These are phyloP conservation scores for Podaxis sp. DNA, from an alignment of 768 basidiomycete genomes.

Conservation along the genomic window DNA sequence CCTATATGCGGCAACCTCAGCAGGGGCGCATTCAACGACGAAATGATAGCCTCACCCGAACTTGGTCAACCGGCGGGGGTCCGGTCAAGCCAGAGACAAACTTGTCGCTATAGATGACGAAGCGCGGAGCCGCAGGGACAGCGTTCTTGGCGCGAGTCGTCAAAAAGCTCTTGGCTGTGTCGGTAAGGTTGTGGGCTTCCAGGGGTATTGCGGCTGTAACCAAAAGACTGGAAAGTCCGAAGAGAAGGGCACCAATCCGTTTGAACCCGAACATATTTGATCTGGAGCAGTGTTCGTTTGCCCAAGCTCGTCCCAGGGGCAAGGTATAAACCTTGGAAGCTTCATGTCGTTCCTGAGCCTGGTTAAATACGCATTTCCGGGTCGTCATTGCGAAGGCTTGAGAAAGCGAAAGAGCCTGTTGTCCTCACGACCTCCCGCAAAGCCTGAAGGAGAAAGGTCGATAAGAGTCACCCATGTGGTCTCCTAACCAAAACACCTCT, in stretches of 20 bases:
- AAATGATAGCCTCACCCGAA: constrained; percentile 2
- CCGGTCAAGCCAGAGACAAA: constrained; percentile 14
- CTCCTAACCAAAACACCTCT: neutral
- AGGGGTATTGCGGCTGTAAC: constrained; percentile 7
- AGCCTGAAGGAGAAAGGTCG: neutral
- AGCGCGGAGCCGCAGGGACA: constrained; percentile 34
- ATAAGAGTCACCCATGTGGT: neutral
- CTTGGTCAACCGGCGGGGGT: constrained; percentile 5
- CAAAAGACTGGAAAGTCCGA: constrained; percentile 5
- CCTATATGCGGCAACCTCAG: constrained; percentile 29
- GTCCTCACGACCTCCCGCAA: neutral
- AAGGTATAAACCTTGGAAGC: constrained; percentile 4
- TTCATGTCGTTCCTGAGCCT: neutral
- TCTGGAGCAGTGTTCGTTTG: neutral
- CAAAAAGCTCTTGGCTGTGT: constrained; percentile 17
- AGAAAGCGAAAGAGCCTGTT: neutral
- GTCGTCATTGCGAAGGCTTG: neutral
- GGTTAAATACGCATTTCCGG: constrained; percentile 7
- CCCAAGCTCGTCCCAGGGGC: neutral
- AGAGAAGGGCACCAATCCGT: constrained; percentile 5
- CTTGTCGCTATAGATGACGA: constrained; percentile 25
- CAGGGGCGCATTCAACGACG: neutral
- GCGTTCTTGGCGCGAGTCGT: constrained; percentile 15
- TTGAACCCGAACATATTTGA: constrained; percentile 10
- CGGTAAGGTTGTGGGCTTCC: constrained; percentile 11